Conservation (phyloP, 306 rosid species). For the Arachis hypogaea region DNA sequence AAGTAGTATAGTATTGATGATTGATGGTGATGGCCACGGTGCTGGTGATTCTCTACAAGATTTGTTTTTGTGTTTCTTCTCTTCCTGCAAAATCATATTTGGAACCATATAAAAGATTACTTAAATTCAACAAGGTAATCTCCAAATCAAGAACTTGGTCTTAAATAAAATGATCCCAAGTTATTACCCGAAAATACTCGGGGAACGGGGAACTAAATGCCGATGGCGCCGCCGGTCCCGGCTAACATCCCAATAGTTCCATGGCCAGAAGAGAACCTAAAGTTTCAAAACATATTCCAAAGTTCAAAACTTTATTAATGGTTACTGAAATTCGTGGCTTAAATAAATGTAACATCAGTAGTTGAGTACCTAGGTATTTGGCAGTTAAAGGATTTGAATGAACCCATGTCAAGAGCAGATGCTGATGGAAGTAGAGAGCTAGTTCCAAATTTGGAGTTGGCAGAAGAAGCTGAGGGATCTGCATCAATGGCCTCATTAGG, state of each 20-base stretch:
- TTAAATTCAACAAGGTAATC: slow-evolving; percentile 1
- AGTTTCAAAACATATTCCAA: neutral
- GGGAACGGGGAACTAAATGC: slow-evolving; percentile 59
- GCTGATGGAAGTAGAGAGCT: slow-evolving; percentile 55
- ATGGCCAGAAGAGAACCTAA: slow-evolving; percentile 83
- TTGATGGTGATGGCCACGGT: slow-evolving; percentile 38
- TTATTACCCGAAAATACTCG: slow-evolving; percentile 39
- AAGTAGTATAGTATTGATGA: slow-evolving; percentile 69
- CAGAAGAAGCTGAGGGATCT: slow-evolving; percentile 50
- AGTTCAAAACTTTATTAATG: slow-evolving; percentile 7
- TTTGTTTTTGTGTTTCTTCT: slow-evolving; percentile 46
- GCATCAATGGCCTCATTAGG: slow-evolving; percentile 52
- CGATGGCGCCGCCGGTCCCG: slow-evolving; percentile 81
- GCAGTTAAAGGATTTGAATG: slow-evolving; percentile 85
- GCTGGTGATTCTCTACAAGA: slow-evolving; percentile 71
- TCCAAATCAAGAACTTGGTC: neutral
- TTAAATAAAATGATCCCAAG: slow-evolving; percentile 17
- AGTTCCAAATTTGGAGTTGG: slow-evolving; percentile 55
- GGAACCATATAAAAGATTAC: slow-evolving; percentile 20
- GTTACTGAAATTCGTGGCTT: slow-evolving; percentile 21
- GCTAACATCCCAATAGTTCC: slow-evolving; percentile 87
- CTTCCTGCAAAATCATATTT: slow-evolving; percentile 51
- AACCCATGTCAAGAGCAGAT: slow-evolving; percentile 71
- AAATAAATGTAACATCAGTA: slow-evolving; percentile 5
- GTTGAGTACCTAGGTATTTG: slow-evolving; percentile 79